Base-by-base conservation (phyloP, 2,329 filamentous ascomycete genomes). In the Aureobasidium pullulans region DNA sequence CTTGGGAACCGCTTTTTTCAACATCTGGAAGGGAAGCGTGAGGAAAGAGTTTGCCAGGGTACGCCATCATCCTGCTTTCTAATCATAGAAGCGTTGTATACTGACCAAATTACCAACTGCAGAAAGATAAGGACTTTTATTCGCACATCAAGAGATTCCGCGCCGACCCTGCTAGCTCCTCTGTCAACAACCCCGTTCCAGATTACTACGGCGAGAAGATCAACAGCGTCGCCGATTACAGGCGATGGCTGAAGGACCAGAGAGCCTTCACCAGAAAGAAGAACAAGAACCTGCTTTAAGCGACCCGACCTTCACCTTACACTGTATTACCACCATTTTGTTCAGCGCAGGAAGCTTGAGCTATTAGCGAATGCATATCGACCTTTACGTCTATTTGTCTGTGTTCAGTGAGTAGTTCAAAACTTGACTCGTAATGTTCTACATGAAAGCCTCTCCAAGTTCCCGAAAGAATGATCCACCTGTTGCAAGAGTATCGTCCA, bases 191-290 rank as follows among this genome's bases (percentile, higher is more conserved):
- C 77, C 94, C 94, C 16, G 89, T 96, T 1, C 92, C 93, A 44
- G 94, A 99, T 72, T 99, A 96, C 76, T 99, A 99, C 70, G 94
- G 94, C 68, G 94, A 99, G 78, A 97, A 96, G 81, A 96, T 99
- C 68, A 89, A 89, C 54, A 96, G 91, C 68, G 90, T 97, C 23
- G 81, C 86, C 57, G 92, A 90, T 48, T 99, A 97, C 74, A 81
- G 94, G 68, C 87, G 90, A 73, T 99, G 94, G 94, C 77, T 99
- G 69, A 97, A 96, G 80, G 94, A 99, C 71, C 94, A 97, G 79
- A 82, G 93, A 63, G 93, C 92, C 9, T 99, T 96, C 77, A 96
- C 96, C 78, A 67, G 78, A 60, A 91, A 91, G 79, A 96, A 95
- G 84, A 86, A 84, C 72, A 84, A 78, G 65, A 83, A 77, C 68